Base-by-base conservation (phyloP, 805 yeast genomes). In the Kodamaea nitidulidarum region DNA sequence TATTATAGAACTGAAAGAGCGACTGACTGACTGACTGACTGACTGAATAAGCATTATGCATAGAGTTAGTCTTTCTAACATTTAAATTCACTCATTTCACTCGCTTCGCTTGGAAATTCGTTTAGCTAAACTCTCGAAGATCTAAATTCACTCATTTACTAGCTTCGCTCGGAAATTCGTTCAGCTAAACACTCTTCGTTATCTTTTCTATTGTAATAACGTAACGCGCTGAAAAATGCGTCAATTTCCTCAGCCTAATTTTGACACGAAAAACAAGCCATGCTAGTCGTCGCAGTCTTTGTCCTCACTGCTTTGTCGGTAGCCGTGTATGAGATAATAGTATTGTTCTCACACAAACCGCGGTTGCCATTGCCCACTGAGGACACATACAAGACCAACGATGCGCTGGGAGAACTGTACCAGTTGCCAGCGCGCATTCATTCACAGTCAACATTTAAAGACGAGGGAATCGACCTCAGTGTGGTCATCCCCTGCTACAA, bases 401-500 rank as follows among this genome's bases (percentile, higher is more conserved):
- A 69, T 58, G 44, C 47, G 37, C 20, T 47, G 40, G 36, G 62
- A 35, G 20, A 50, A 33, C 15, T 49, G 42, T 63, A 61, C 52
- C 57, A 57, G 20, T 51, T 62, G 48, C 63, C 76, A 46, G 41
- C 56, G 15, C 47, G 64, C 48, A 53, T 62, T 53, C 52, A 40
- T 47, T 48, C 56, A 9, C 39, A 42, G 42, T 9, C 45, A 11
- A 25, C 18, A 21, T 42, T 34, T 25, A 42, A 40, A 12, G 51
- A 50, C 36, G 69, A 66, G 26, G 67, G 58, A 2, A 69, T 84
- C 16, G 73, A 74, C 22, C 51, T 91, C 31, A 78, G 93, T 17
- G 81, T 93, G 17, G 88, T 93, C 5, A 77, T 93, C 4, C 98
- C 98, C n/a, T 88, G 96, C 57, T 93, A 76, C 55, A 93, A 93